phyloP scores from a whole-genome alignment of 345 rosid genomes.

The Hirschfeldia incana region DNA sequence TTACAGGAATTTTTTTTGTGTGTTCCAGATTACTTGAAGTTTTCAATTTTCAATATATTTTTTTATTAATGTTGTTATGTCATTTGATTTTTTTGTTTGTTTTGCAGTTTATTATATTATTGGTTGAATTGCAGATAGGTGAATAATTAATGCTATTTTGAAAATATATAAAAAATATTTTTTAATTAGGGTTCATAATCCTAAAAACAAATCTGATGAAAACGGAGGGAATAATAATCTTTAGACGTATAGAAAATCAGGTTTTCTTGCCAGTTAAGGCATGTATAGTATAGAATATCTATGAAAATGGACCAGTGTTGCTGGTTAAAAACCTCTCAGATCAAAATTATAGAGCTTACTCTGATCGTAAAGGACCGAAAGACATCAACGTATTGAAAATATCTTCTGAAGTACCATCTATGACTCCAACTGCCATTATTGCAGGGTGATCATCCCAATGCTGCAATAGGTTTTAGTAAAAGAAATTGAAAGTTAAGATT shows the following conservation, averaged over 20 bases:
- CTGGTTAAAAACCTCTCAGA: background rate
- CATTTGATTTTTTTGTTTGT: too few relatives aligned
- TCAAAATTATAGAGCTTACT: constrained; percentile 54
- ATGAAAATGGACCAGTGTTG: background rate
- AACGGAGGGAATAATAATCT: too few relatives aligned
- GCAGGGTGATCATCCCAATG: constrained; percentile 94
- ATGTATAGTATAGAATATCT: background rate
- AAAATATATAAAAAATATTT: too few relatives aligned
- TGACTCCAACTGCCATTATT: constrained; percentile 91
- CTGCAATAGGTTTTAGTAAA: constrained; percentile 42
- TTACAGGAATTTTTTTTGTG: too few relatives aligned
- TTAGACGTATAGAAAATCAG: background rate
- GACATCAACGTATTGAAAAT: constrained; percentile 80
- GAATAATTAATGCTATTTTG: too few relatives aligned
- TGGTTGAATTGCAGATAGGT: too few relatives aligned
- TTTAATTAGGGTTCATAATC: too few relatives aligned
- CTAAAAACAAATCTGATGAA: too few relatives aligned
- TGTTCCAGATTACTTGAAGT: too few relatives aligned
- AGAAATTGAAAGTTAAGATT: background rate
- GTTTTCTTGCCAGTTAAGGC: background rate
- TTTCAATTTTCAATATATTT: too few relatives aligned
- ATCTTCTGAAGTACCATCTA: constrained; percentile 80
- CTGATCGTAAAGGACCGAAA: constrained; percentile 77
- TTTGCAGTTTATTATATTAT: too few relatives aligned
- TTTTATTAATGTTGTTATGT: too few relatives aligned